Base-by-base conservation (phyloP, 2,329 filamentous ascomycete genomes). In the Colletotrichum sidae region DNA sequence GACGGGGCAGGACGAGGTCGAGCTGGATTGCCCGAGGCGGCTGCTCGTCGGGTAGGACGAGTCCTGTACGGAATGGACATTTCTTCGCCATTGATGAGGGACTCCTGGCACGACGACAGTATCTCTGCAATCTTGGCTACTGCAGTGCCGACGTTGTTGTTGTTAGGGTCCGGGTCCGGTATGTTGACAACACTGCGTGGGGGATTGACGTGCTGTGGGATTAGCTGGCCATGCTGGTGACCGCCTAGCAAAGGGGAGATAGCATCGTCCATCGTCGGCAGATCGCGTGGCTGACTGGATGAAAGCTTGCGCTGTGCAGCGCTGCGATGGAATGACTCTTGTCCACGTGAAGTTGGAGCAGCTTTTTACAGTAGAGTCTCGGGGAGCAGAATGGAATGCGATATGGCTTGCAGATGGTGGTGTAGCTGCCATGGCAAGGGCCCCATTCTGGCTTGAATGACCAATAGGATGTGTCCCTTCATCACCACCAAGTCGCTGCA, bases 81-180 rank as follows among this genome's bases (percentile, higher is more conserved):
- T 10, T 81, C 74, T 34, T 78, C 75, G 49, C 76, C 76, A 49
- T 81, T 76, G n/a, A 77, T 60, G 7, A 89, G 75, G 11, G 78
- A 81, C 55, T 87, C 82, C 8, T 83, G 69, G 25, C 53, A 89
- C 81, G 0, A 71, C 71, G 60, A 82, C 13, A 90, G 79, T 25
- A 89, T 82, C 6, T 77, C 75, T 70, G 90, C 87, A 46, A 90
- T 86, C 59, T 81, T 84, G 47, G 78, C 73, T 34, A 88, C 81
- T 12, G 84, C 79, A 11, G 65, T 46, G 0, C 72, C 74, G 2
- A 69, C 60, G 33, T 73, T 65, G 17, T 49, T 49, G 13, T 54
- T 44, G 8, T 57, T 53, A 8, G 45, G 38, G n/a, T 46, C 49
- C 8, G 45, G 58, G n/a, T 60, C 42, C 7, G 52, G 54, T 25